phyloP scores from a whole-genome alignment of 1,284 basidiomycete species.

The Ganoderma resinaceum region DNA sequence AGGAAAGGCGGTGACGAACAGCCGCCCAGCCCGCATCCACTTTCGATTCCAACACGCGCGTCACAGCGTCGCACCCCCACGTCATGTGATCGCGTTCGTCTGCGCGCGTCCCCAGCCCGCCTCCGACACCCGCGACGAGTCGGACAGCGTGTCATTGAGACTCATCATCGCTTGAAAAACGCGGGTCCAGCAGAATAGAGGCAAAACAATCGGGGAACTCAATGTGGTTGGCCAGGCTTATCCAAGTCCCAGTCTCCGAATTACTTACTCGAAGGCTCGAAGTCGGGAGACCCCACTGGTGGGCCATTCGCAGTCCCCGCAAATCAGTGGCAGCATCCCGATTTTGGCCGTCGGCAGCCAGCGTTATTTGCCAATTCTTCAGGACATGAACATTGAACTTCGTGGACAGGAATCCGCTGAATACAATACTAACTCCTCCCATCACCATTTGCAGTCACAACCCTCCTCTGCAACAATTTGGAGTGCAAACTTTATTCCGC shows the following conservation, averaged over 20 bases:
- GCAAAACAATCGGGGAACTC: no score
- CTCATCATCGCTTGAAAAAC: no score
- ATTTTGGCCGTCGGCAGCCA: no score
- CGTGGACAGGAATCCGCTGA: background rate
- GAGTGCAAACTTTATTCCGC: background rate
- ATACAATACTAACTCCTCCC: background rate
- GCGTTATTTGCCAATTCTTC: no score
- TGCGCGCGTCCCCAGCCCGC: background rate
- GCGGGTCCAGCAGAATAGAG: no score
- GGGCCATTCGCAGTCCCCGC: no score
- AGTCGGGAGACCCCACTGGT: no score
- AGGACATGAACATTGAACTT: background rate
- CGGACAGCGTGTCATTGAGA: background rate
- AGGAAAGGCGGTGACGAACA: conserved; percentile 10
- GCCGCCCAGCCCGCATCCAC: conserved; percentile 5
- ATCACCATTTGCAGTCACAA: background rate
- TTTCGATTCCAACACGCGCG: conserved; percentile 20
- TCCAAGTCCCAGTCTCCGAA: no score
- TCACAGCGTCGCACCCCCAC: background rate
- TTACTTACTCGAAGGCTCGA: no score
- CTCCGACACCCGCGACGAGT: background rate
- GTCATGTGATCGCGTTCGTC: conserved; percentile 17
- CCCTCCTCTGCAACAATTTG: background rate
- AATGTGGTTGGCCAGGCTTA: no score
- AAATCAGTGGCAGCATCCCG: no score